phyloP scores from a whole-genome alignment of 805 yeast genomes.

The Yamadazyma sp. region DNA sequence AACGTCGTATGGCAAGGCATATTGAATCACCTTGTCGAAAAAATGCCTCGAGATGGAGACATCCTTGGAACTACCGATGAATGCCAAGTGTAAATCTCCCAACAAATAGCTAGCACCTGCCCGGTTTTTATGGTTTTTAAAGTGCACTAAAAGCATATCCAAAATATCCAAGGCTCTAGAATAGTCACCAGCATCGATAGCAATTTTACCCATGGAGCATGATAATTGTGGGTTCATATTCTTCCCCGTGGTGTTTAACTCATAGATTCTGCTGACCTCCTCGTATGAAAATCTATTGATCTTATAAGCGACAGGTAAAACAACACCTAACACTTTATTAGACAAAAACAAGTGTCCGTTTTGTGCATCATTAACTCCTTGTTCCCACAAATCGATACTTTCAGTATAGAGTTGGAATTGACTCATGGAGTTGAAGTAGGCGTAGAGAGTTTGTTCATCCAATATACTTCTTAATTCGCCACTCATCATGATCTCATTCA shows the following conservation, averaged over 20 bases:
- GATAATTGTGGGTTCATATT: conserved; percentile 47
- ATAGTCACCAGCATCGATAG: conserved; percentile 63
- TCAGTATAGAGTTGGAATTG: conserved; percentile 62
- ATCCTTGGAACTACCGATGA: conserved; percentile 77
- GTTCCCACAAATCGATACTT: conserved; percentile 70
- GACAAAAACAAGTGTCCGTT: conserved; percentile 50
- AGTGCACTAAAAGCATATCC: conserved; percentile 55
- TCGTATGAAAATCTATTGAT: conserved; percentile 59
- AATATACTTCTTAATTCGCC: conserved; percentile 31
- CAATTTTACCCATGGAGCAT: conserved; percentile 73
- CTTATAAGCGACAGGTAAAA: conserved; percentile 65
- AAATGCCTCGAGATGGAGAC: conserved; percentile 69
- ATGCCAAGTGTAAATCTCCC: conserved; percentile 72
- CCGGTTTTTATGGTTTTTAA: conserved; percentile 27
- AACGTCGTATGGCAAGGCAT: conserved; percentile 70
- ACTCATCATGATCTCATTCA: conserved; percentile 28
- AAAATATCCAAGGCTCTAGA: conserved; percentile 65
- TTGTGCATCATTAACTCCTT: conserved; percentile 48
- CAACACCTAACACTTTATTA: conserved; percentile 66
- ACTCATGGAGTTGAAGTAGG: conserved; percentile 33
- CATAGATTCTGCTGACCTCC: conserved; percentile 58
- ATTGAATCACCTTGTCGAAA: conserved; percentile 68
- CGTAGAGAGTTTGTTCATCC: conserved; percentile 23
- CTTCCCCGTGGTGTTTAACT: conserved; percentile 29
- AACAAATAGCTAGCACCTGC: conserved; percentile 23